phyloP scores from a whole-genome alignment of 2,329 filamentous ascomycete genomes.

The Cladosporium velox region DNA sequence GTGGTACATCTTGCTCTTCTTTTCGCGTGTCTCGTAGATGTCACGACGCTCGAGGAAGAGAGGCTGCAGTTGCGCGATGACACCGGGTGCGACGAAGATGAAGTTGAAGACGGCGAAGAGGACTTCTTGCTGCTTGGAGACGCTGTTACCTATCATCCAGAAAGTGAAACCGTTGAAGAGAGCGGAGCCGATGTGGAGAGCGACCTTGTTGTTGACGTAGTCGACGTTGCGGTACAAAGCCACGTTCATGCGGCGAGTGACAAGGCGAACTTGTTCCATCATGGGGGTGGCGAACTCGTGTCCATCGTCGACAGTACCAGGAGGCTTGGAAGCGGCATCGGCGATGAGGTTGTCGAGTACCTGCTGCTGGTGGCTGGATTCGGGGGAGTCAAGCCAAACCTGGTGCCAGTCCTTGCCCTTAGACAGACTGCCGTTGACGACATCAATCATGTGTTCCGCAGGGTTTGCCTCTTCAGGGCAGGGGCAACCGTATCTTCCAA shows the following conservation, averaged over 20 bases:
- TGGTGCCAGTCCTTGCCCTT: slow-evolving; percentile 50
- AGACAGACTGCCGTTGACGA: slow-evolving; percentile 47
- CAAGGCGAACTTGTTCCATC: slow-evolving; percentile 43
- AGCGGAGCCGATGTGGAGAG: slow-evolving; percentile 54
- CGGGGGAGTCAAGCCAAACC: slow-evolving; percentile 45
- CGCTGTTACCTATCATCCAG: slow-evolving; percentile 44
- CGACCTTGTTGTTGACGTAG: slow-evolving; percentile 66
- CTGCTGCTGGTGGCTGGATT: slow-evolving; percentile 22
- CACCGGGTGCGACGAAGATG: slow-evolving; percentile 43
- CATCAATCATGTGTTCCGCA: slow-evolving; percentile 56
- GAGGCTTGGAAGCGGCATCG: slow-evolving; percentile 39
- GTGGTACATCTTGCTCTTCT: slow-evolving; percentile 70
- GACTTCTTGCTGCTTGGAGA: slow-evolving; percentile 41
- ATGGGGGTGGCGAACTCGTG: slow-evolving; percentile 49
- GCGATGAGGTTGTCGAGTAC: slow-evolving; percentile 46
- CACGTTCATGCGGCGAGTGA: slow-evolving; percentile 54
- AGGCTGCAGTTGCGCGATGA: slow-evolving; percentile 61
- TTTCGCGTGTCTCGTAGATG: slow-evolving; percentile 61
- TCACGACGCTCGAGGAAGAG: slow-evolving; percentile 60
- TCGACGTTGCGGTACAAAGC: slow-evolving; percentile 67
- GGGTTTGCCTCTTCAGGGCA: slow-evolving; percentile 57
- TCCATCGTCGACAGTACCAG: slow-evolving; percentile 44
- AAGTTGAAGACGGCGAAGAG: slow-evolving; percentile 41
- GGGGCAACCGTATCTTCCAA: slow-evolving; percentile 54
- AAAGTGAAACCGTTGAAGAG: slow-evolving; percentile 54